A percentile compares a stretch with the other conserved stretches of the same genome.
Conservation (phyloP, 108 stramenopile species). For the Cyclotella sp. region DNA sequence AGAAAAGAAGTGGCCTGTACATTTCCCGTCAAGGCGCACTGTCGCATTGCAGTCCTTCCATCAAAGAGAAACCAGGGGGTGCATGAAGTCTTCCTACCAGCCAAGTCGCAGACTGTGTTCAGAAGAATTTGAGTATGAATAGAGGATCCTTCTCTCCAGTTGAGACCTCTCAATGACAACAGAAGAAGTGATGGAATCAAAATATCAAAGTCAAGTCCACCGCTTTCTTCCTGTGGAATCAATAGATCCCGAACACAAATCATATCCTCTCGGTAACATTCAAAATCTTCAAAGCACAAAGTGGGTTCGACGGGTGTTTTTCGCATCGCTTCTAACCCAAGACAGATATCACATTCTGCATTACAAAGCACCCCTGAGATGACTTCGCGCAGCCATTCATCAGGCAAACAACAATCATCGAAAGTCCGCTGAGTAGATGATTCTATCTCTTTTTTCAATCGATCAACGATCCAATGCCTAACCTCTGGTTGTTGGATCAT, state of each 20-base stretch:
- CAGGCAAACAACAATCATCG: slow-evolving; percentile 36
- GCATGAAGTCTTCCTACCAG: slow-evolving; percentile 57
- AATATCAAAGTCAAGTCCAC: slow-evolving; percentile 80
- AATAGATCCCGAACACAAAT: slow-evolving; percentile 19
- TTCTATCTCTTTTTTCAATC: slow-evolving; percentile 48
- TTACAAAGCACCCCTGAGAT: slow-evolving; percentile 60
- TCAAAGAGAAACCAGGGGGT: slow-evolving; percentile 66
- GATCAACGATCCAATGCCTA: slow-evolving; percentile 63
- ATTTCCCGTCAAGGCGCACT: slow-evolving; percentile 71
- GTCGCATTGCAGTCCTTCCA: slow-evolving; percentile 60
- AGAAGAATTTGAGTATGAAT: slow-evolving; percentile 70
- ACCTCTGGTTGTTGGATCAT: slow-evolving; percentile 72
- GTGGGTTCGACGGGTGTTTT: not conserved
- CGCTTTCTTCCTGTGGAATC: slow-evolving; percentile 34
- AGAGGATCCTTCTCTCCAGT: slow-evolving; percentile 58
- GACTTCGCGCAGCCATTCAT: slow-evolving; percentile 66
- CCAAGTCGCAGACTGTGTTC: slow-evolving; percentile 74
- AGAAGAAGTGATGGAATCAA: slow-evolving; percentile 72
- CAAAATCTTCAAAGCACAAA: not conserved
- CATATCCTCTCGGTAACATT: slow-evolving; percentile 52
- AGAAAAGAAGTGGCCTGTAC: slow-evolving; percentile 76
- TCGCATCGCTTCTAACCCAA: slow-evolving; percentile 20
- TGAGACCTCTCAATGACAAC: slow-evolving; percentile 42
- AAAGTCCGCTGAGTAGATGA: slow-evolving; percentile 8
- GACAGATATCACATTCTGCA: slow-evolving; percentile 66